Base-by-base conservation (phyloP, 2,329 filamentous ascomycete genomes). In the Phoma herbarum region DNA sequence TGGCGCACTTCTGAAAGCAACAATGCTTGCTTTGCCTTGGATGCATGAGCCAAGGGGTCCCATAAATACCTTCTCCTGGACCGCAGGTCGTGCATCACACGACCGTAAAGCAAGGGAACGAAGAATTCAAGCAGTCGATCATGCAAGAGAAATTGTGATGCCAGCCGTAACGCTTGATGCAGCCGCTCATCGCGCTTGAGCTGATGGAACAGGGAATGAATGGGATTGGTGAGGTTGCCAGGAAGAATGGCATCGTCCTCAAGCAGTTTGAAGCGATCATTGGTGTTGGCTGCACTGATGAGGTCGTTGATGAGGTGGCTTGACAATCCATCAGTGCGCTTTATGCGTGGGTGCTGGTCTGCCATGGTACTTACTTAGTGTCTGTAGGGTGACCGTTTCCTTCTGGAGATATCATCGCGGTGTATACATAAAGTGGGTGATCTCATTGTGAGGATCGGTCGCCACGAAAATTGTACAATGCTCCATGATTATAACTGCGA, bases 251-350 rank as follows among this genome's bases (percentile, higher is more conserved):
- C 48, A 12, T 66, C 54, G 37, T 74, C 68, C 35, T 74, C 63
- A 18, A 74, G 64, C 18, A 77, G 69, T 4, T 66, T 64, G 47
- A 74, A 74, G 39, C 71, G 68, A 51, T 77, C 74, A 25, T 70
- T 57, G 2, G 48, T 66, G 43, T 75, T 74, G 7, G 66, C 68
- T 48, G 60, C 60, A 26, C 60, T 60, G 43, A 72, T 66, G 10
- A 73, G 43, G 39, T 48, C 51, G 25, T 65, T 65, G 52, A 68
- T 66, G 1, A 60, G 49, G 7, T 51, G 33, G 25, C 37, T 56
- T 29, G 42, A 22, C 39, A 25, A 22, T 11, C 16, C 26, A 7
- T 44, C 43, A 49, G 44, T 29, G 9, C 44, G 43, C 23, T 52
- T 58, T 29, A 14, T 22, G 31, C 37, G 44, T 39, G 18, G 29